phyloP scores from a whole-genome alignment of 495 filamentous ascomycete species.

The Astrocystis sublimbata region DNA sequence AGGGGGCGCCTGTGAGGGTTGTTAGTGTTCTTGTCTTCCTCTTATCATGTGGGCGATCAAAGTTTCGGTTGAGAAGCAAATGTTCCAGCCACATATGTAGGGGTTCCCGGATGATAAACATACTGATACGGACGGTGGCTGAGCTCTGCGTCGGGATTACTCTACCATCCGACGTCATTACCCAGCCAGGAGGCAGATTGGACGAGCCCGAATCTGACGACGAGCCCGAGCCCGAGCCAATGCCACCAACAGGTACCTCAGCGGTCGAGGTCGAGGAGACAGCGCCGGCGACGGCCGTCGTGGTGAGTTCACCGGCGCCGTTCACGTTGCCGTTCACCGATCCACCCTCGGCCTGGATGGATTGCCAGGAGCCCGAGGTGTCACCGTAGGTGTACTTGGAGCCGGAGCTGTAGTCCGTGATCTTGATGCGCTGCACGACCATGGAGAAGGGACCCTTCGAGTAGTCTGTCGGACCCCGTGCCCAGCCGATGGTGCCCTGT shows the following conservation, averaged over 20 bases:
- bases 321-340: constrained; percentile 60
- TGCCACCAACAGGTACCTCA: constrained; percentile 62
- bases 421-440: constrained; percentile 72
- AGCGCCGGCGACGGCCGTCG: constrained; percentile 46
- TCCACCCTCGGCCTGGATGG: constrained; percentile 54
- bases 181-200: constrained; percentile 60
- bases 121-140: constrained; percentile 55
- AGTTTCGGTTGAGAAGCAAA: neutral
- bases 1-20: constrained; percentile 20
- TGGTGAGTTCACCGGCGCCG: constrained; percentile 49
- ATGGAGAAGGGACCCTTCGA: constrained; percentile 79
- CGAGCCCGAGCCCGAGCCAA: constrained; percentile 57
- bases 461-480: constrained; percentile 79
- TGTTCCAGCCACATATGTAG: neutral
- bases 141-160: constrained; percentile 60
- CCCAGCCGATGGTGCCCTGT: constrained; percentile 82
- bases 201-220: constrained; percentile 24
- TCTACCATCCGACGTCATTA: constrained; percentile 70
- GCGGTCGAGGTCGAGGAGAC: constrained; percentile 36
- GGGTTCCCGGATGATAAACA: constrained; percentile 16
- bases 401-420: constrained; percentile 90
- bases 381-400: constrained; percentile 78
- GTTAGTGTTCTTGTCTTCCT: constrained; percentile 10
- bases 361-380: constrained; percentile 72
- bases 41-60: constrained; percentile 8